Evolutionary conservation across 1,139 yeast genomes (phyloP).

Genomic region (Candida sanyaensis): DNA sequence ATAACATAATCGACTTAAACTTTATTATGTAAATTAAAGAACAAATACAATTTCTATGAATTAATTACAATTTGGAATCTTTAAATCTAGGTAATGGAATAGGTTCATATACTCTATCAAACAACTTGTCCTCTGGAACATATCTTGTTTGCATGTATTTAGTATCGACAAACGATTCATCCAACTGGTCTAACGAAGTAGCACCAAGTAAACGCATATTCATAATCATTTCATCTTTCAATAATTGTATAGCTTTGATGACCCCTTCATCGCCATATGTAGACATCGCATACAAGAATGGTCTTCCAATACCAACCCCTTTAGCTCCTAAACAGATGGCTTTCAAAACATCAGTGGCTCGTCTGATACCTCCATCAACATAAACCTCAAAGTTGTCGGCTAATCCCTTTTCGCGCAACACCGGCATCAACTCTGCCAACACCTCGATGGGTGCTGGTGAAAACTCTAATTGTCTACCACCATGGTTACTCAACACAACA

Average conservation of each 20-base stretch:
- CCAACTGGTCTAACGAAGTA: conserved; percentile 60
- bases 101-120: conserved; percentile 40
- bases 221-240: conserved; percentile 83
- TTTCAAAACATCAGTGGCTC: conserved; percentile 67
- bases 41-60: too few relatives aligned
- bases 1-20: background rate
- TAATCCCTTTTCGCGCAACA: conserved; percentile 46
- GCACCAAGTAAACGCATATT: conserved; percentile 88
- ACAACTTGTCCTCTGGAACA: conserved; percentile 40
- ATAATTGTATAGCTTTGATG: conserved; percentile 68
- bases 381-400: conserved; percentile 52
- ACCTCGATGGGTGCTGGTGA: conserved; percentile 70
- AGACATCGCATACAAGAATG: conserved; percentile 70
- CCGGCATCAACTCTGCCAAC: conserved; percentile 62
- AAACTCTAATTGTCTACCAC: conserved; percentile 73
- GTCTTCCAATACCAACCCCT: conserved; percentile 76
- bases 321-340: conserved; percentile 71
- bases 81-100: conserved; percentile 36
- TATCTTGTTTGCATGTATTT: conserved; percentile 17
- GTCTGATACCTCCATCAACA: conserved; percentile 69
- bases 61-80: too few relatives aligned
- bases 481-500: conserved; percentile 69
- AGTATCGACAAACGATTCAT: conserved; percentile 43
- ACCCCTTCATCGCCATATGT: conserved; percentile 83
- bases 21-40: background rate